phyloP scores from a whole-genome alignment of 495 filamentous ascomycete genomes.

The Penicillium canariense region DNA sequence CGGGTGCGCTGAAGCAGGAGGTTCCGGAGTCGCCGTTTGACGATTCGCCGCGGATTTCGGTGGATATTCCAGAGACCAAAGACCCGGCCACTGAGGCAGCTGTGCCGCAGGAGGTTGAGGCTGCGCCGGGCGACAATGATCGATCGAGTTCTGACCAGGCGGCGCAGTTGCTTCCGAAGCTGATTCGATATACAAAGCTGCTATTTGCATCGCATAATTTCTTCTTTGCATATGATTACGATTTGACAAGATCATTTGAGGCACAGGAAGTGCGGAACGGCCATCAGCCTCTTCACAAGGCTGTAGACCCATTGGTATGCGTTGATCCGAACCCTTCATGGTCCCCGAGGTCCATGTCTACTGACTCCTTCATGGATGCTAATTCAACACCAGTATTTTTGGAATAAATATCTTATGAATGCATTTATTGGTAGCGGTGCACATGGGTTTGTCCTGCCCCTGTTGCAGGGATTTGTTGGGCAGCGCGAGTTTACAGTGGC shows the following conservation, averaged over 20 bases:
- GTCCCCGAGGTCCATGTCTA: background rate
- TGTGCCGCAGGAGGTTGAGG: conserved; percentile 22
- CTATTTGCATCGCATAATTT: conserved; percentile 81
- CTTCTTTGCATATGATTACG: conserved; percentile 90
- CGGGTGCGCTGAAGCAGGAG: conserved; percentile 30
- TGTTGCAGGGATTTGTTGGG: conserved; percentile 94
- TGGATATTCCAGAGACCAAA: conserved; percentile 12
- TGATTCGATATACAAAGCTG: conserved; percentile 77
- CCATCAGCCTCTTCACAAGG: conserved; percentile 61
- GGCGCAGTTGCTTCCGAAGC: conserved; percentile 69
- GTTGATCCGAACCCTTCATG: background rate
- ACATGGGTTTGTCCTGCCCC: conserved; percentile 65
- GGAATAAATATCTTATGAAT: conserved; percentile 75
- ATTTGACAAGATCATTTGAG: conserved; percentile 69
- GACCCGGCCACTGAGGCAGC: conserved; percentile 7
- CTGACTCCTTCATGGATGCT: conserved; percentile 7
- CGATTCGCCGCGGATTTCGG: conserved; percentile 14
- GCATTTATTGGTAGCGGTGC: conserved; percentile 68
- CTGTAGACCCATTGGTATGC: conserved; percentile 70
- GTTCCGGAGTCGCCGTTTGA: conserved; percentile 22
- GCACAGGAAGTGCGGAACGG: conserved; percentile 38
- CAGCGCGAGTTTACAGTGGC: conserved; percentile 74
- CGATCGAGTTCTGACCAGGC: conserved; percentile 24
- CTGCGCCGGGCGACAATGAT: conserved; percentile 33
- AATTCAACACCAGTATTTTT: conserved; percentile 65